A percentile compares a stretch with the other conserved stretches of the same genome.
Conservation (phyloP, 2,329 filamentous ascomycete species). For the Epichloe scottii region DNA sequence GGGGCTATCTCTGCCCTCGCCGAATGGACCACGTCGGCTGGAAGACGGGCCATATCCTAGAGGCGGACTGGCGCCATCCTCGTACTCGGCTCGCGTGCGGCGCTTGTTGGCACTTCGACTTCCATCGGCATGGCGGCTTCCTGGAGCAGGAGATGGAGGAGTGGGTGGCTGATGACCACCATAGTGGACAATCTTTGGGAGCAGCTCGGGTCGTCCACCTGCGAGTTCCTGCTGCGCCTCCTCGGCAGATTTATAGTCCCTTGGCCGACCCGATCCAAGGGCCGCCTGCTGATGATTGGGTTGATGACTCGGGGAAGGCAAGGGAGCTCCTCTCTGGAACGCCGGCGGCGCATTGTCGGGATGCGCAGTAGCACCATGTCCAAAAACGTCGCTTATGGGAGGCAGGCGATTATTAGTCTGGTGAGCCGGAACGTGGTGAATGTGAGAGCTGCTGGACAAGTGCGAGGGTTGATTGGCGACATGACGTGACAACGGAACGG, state of each 20-base stretch:
- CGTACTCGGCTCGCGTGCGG: constrained; percentile 79
- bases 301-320: constrained; percentile 68
- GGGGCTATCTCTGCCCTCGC: constrained; percentile 69
- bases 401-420: constrained; percentile 89
- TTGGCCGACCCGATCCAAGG: constrained; percentile 49
- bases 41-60: constrained; percentile 60
- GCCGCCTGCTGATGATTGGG: constrained; percentile 30
- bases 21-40: constrained; percentile 57
- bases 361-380: constrained; percentile 57
- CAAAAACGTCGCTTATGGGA: constrained; percentile 90
- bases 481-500: constrained; percentile 64
- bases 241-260: constrained; percentile 91
- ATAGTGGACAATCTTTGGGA: constrained; percentile 92
- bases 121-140: constrained; percentile 32
- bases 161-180: constrained; percentile 87
- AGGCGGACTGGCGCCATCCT: constrained; percentile 80
- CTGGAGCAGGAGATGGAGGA: constrained; percentile 65
- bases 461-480: constrained; percentile 72
- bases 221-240: constrained; percentile 85
- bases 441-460: constrained; percentile 73
- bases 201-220: constrained; percentile 80
- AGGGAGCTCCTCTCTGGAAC: constrained; percentile 51
- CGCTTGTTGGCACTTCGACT: constrained; percentile 54
- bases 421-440: constrained; percentile 76
- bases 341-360: constrained; percentile 36